Base-by-base conservation (phyloP, 2,329 filamentous ascomycete species). In the Colletotrichum falcatum region DNA sequence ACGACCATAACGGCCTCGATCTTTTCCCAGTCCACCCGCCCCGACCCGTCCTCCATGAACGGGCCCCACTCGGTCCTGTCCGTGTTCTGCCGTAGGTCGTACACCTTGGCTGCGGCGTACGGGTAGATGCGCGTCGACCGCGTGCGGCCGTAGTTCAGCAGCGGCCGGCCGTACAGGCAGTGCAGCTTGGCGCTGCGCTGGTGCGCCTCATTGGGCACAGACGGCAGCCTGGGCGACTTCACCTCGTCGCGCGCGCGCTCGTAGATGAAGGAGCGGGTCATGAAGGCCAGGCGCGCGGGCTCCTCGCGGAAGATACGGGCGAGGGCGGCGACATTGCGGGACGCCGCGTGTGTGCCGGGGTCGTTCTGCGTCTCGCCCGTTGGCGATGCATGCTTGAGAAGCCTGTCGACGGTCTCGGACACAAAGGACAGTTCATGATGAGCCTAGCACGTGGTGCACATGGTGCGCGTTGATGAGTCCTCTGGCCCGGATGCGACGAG, bases 1-100 rank as follows among this genome's bases (percentile, higher is more conserved):
- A 91, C 88, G 4, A 94, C 83, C 84, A 94, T 88, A 64, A 94
- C 87, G 11, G 91, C 90, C 79, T 95, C 92, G 14, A 94, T 81
- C 81, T 92, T 93, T 79, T 95, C 92, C 93, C 93, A 95, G 79
- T 95, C 92, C 0, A 93, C 90, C 6, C 80, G 79, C 62, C 84
- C 85, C 2, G 83, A 85, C 1, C 86, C 88, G 75, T 94, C 92
- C 60, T 87, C 82, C 75, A 86, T 81, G 75, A 93, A 95, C 0
- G 93, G 93, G 0, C 93, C 93, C 92, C 92, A 95, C 44, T 84
- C 78, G 1, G 87, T 91, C 33, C 79, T 78, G 2, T 81, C 77
- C 0, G 87, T 91, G 78, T 94, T 93, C 73, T 91, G 86, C 1
- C 92, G 85, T 58, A 95, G 80, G 76, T 95, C 92, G 74, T 95